Base-by-base conservation (phyloP, 1,284 basidiomycete genomes). In the Ganoderma meredithae region DNA sequence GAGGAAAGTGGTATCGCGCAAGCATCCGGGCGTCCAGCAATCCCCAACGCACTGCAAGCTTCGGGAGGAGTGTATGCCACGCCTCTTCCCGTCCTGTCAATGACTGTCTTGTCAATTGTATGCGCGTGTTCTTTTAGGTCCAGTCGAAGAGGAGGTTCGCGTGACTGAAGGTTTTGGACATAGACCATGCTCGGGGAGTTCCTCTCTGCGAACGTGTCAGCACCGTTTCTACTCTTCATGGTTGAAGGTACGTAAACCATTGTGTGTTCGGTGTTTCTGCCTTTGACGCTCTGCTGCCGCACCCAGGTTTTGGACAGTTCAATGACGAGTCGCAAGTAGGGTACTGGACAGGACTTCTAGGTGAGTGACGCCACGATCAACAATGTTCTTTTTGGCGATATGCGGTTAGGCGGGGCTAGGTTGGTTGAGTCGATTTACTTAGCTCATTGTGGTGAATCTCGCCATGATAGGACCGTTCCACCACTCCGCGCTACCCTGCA, bases 131-230 rank as follows among this genome's bases (percentile, higher is more conserved):
- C n/a, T n/a, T 60, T 31, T 12, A n/a, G 17, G 10, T 33, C 27
- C 43, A 53, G 22, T 41, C 5, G 12, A 5, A 55, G 13, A 33
- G 33, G 43, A 33, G 40, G 36, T 8, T 25, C 43, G 59, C 15
- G 53, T 22, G 40, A 61, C 63, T 67, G 52, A 67, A 52, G 56
- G 17, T 60, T 63, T 13, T 33, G 59, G 12, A 47, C 72, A 58
- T 74, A 96, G 92, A 93, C 93, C 1, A 94, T 98, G 91, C 86
- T 97, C 19, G 95, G 95, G 58, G 96, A 98, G 80, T 96, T 98
- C 77, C 81, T 98, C 55, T 93, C 92, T 9, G 96, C 96, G 31
- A 97, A 96, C 76, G 92, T 97, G 39, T 94, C 94, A 12, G 95
- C 92, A 39, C 95, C 94, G 12, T 97, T 96, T 78, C 80, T 96